phyloP scores from a whole-genome alignment of 352 stramenopile genomes.

The Globisporangium nagaii region DNA sequence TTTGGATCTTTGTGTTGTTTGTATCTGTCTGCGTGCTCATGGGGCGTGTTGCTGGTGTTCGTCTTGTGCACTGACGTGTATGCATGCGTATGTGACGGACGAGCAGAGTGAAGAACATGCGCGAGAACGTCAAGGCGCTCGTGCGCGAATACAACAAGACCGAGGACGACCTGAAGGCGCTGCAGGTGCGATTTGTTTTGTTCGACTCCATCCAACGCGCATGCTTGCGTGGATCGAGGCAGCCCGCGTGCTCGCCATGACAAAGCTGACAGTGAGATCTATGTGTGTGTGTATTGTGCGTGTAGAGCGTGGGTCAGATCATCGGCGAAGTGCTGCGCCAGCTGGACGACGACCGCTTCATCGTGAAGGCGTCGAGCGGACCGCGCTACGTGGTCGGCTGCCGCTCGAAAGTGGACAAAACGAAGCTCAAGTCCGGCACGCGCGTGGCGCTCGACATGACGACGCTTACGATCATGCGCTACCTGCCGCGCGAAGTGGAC shows the following conservation, averaged over 20 bases:
- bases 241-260: too few species aligned
- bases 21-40: neutral
- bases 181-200: conserved; percentile 71
- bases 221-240: too few species aligned
- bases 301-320: conserved; percentile 97
- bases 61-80: neutral
- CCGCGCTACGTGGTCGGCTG: conserved; percentile 98
- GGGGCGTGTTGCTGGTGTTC: too few species aligned
- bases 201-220: too few species aligned
- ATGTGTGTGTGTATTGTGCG: too few species aligned
- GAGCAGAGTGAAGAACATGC: conserved; percentile 94
- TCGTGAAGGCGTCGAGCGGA: conserved; percentile 98
- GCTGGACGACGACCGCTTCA: conserved; percentile 98
- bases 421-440: conserved; percentile 96
- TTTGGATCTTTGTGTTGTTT: conserved; percentile 5
- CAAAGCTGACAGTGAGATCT: too few species aligned
- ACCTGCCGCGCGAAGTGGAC: conserved; percentile 97
- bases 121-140: conserved; percentile 94
- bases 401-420: conserved; percentile 91
- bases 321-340: conserved; percentile 98
- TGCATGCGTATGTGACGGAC: neutral
- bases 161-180: conserved; percentile 96
- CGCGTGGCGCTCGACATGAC: conserved; percentile 99
- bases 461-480: conserved; percentile 99
- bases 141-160: conserved; percentile 98